phyloP scores from a whole-genome alignment of 148 eudicot species.

The Polygonum aviculare region DNA sequence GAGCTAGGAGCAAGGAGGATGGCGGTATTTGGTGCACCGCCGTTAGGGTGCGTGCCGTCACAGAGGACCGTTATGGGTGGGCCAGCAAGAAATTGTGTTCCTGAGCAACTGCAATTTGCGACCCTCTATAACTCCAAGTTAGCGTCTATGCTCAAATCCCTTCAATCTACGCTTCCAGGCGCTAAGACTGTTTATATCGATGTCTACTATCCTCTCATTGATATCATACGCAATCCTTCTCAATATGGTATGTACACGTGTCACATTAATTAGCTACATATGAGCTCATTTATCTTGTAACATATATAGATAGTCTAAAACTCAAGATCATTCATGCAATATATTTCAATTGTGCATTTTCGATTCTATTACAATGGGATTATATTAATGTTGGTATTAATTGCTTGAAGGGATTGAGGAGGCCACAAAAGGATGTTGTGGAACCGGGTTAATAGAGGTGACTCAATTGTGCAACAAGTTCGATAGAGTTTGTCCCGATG shows the following conservation, averaged over 20 bases:
- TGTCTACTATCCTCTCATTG: constrained; percentile 30
- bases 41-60: constrained; percentile 54
- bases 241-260: constrained; percentile 2
- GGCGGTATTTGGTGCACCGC: constrained; percentile 37
- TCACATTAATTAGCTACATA: not conserved
- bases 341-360: too few relatives aligned
- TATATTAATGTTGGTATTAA: not conserved
- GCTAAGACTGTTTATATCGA: constrained; percentile 48
- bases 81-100: constrained; percentile 19
- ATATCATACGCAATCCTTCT: constrained; percentile 28
- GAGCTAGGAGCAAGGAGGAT: constrained; percentile 51
- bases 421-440: constrained; percentile 7
- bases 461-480: not conserved
- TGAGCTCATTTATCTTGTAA: too few relatives aligned
- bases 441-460: constrained; percentile 10
- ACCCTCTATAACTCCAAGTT: constrained; percentile 41
- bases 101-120: constrained; percentile 27
- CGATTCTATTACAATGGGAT: too few relatives aligned
- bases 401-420: not conserved
- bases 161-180: constrained; percentile 17
- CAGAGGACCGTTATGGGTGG: constrained; percentile 58
- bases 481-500: not conserved
- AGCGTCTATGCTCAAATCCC: constrained; percentile 17
- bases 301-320: too few relatives aligned
- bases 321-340: too few relatives aligned